Evolutionary conservation across 768 basidiomycete species (phyloP).

Genomic region (Hypsizygus marmoreus): DNA sequence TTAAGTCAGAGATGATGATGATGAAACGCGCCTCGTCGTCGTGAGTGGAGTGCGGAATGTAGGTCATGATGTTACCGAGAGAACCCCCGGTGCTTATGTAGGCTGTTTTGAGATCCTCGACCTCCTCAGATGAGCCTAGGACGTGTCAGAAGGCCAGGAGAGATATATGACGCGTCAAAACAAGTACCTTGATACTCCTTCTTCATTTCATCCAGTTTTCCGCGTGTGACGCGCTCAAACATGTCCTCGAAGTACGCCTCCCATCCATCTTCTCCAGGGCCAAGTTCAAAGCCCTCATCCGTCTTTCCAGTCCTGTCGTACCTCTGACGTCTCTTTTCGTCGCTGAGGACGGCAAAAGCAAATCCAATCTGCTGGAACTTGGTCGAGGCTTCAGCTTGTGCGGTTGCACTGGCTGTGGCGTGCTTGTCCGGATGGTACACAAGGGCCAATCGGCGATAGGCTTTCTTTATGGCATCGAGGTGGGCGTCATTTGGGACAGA

Average conservation of each 20-base stretch:
- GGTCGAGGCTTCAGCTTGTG: constrained; percentile 66
- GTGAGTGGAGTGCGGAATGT: constrained; percentile 82
- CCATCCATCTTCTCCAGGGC: constrained; percentile 85
- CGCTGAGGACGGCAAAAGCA: constrained; percentile 86
- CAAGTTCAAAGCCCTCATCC: constrained; percentile 72
- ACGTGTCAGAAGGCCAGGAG: constrained; percentile 1
- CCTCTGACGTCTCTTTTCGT: constrained; percentile 68
- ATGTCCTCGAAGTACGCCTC: constrained; percentile 92
- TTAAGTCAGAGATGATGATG: constrained; percentile 62
- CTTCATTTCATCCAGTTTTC: constrained; percentile 91
- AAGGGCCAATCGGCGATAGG: constrained; percentile 85
- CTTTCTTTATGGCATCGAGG: constrained; percentile 71
- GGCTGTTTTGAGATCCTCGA: constrained; percentile 73
- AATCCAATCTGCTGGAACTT: constrained; percentile 95
- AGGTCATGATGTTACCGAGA: constrained; percentile 78
- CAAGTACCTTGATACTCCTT: constrained; percentile 85
- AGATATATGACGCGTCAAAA: background rate
- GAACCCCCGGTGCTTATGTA: constrained; percentile 75
- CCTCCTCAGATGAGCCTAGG: constrained; percentile 84
- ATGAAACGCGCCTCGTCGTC: constrained; percentile 89
- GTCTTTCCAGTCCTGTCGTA: constrained; percentile 90
- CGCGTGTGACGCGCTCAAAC: constrained; percentile 84
- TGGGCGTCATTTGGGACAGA: constrained; percentile 54
- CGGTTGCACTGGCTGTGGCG: constrained; percentile 53
- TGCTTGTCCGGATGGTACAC: constrained; percentile 92